A percentile compares a stretch with the other conserved stretches of the same genome.
Evolutionary conservation across 352 stramenopile genomes (phyloP).

Genomic region (Pythium diclinum): DNA sequence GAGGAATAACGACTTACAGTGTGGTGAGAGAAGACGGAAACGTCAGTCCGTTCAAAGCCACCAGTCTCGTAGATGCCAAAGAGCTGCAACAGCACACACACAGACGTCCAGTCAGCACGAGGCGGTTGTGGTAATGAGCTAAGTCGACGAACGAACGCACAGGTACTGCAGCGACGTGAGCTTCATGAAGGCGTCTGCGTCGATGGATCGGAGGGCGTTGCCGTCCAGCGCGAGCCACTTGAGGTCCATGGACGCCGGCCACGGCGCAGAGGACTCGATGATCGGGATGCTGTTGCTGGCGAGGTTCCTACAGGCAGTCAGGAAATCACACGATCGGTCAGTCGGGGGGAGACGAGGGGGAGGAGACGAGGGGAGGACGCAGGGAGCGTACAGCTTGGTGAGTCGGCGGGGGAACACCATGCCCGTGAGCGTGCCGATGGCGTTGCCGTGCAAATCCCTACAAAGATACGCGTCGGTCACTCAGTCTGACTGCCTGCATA

Average conservation of each 20-base stretch:
- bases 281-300: slow-evolving; percentile 17
- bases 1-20: slow-evolving; percentile 27
- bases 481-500: background rate
- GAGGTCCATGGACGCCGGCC: slow-evolving; percentile 41
- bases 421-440: slow-evolving; percentile 36
- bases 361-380: background rate
- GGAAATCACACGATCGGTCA: background rate
- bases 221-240: slow-evolving; percentile 59
- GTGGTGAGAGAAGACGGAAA: slow-evolving; percentile 36
- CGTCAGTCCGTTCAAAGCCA: slow-evolving; percentile 29
- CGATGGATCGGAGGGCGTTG: slow-evolving; percentile 43
- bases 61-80: slow-evolving; percentile 41
- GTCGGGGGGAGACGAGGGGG: background rate
- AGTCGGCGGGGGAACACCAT: slow-evolving; percentile 42
- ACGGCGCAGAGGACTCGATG: slow-evolving; percentile 33
- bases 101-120: background rate
- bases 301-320: slow-evolving; percentile 15
- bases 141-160: slow-evolving; percentile 25
- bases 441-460: slow-evolving; percentile 46
- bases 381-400: slow-evolving; percentile 32
- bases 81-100: slow-evolving; percentile 27
- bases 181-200: slow-evolving; percentile 35
- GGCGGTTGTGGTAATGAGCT: background rate
- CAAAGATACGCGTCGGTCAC: slow-evolving; percentile 4
- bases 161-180: slow-evolving; percentile 52